phyloP scores from a whole-genome alignment of 176 grass and related monocot genomes.

The Oryza rufipogon region DNA sequence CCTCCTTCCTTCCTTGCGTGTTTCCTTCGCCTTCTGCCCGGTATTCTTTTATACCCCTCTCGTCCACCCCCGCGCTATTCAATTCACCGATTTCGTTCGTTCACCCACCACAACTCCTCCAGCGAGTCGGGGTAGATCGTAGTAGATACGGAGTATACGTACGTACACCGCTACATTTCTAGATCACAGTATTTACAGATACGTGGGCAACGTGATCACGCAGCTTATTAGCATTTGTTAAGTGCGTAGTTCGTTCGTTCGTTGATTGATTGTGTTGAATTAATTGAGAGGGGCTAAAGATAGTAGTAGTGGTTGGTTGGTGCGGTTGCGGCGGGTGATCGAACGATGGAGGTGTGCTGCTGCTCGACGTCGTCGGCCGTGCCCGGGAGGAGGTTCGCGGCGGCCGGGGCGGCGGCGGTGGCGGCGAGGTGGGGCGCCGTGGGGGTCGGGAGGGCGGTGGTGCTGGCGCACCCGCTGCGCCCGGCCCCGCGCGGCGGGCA shows the following conservation, averaged over 20 bases:
- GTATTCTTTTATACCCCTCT: conserved; percentile 45
- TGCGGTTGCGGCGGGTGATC: neutral
- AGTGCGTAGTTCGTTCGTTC: neutral
- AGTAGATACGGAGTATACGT: neutral
- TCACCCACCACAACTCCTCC: neutral
- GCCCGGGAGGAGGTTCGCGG: conserved; percentile 12
- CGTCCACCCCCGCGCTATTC: neutral
- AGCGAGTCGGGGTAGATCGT: neutral
- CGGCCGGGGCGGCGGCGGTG: neutral
- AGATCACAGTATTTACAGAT: neutral
- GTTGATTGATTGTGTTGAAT: neutral
- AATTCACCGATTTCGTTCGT: neutral
- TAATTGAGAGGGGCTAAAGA: neutral
- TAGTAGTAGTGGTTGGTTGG: neutral
- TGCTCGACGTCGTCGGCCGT: conserved; percentile 46
- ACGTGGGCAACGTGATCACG: conserved; percentile 4
- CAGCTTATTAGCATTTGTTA: neutral
- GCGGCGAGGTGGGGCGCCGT: conserved; percentile 30
- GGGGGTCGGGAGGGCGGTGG: conserved; percentile 38
- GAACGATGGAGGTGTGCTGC: conserved; percentile 56
- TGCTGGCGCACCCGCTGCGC: conserved; percentile 41
- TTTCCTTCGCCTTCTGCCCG: conserved; percentile 25
- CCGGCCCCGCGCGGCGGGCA: neutral
- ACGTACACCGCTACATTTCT: neutral
- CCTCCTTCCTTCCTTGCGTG: conserved; percentile 52